Evolutionary conservation across 2,329 filamentous ascomycete species (phyloP).

Genomic region (Penicillium sp.): DNA sequence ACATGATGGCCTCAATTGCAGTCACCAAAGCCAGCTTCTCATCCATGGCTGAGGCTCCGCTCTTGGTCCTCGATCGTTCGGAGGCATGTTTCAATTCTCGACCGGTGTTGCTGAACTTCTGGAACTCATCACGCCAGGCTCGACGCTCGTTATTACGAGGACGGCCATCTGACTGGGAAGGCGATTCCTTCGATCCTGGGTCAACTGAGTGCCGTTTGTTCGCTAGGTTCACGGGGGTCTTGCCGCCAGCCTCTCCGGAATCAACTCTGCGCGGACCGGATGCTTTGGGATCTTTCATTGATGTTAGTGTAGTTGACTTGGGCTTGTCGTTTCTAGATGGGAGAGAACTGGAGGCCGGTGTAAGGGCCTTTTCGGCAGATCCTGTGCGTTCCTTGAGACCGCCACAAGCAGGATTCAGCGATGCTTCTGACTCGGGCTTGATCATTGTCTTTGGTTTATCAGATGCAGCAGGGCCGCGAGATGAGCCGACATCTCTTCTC

Average conservation of each 20-base stretch:
- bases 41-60: constrained; percentile 25
- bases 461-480: constrained; percentile 5
- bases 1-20: constrained; percentile 44
- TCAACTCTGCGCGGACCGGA: constrained; percentile 39
- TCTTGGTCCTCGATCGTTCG: constrained; percentile 35
- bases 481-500: constrained; percentile 10
- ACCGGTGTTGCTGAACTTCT: constrained; percentile 41
- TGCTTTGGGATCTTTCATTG: constrained; percentile 41
- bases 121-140: constrained; percentile 42
- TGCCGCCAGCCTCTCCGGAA: constrained; percentile 37
- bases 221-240: constrained; percentile 32
- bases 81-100: constrained; percentile 46
- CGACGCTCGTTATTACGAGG: constrained; percentile 35
- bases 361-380: constrained; percentile 35
- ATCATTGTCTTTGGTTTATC: constrained; percentile 16
- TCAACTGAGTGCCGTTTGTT: constrained; percentile 29
- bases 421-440: constrained; percentile 24
- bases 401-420: constrained; percentile 28
- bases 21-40: constrained; percentile 38
- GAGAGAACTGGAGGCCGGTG: constrained; percentile 30
- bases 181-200: constrained; percentile 27
- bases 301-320: constrained; percentile 35
- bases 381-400: constrained; percentile 32
- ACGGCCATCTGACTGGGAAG: constrained; percentile 25
- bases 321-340: constrained; percentile 23